Percentiles rank a stretch among this genome's conserved stretches.
phyloP scores from a whole-genome alignment of 2,329 filamentous ascomycete genomes.

The Aureobasidium namibiae region DNA sequence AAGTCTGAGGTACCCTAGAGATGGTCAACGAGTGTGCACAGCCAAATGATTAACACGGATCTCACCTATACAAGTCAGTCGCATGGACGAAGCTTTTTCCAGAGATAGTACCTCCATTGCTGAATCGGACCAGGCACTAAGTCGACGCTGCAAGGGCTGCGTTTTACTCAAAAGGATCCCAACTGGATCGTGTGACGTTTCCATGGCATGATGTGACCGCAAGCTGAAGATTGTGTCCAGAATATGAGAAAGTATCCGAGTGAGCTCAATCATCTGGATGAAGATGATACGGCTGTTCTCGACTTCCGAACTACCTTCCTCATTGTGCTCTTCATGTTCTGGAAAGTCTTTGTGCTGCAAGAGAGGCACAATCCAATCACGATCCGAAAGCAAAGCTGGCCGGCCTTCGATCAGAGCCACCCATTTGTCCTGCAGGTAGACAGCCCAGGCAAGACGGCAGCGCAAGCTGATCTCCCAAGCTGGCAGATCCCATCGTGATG shows the following conservation, averaged over 20 bases:
- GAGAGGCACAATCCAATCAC: constrained; percentile 22
- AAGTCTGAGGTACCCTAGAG: constrained; percentile 35
- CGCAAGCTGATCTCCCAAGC: constrained; percentile 24
- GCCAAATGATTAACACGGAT: too few species aligned
- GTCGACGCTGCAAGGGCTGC: constrained; percentile 21
- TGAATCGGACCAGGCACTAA: constrained; percentile 21
- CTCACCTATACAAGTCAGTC: constrained; percentile 26
- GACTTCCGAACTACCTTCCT: constrained; percentile 24
- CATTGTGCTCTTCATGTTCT: constrained; percentile 22
- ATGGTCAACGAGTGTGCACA: background rate
- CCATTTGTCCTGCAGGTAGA: constrained; percentile 26
- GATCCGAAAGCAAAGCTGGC: constrained; percentile 19
- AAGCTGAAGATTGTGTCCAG: constrained; percentile 19
- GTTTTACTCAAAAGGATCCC: constrained; percentile 17
- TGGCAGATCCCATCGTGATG: constrained; percentile 22
- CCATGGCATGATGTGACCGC: constrained; percentile 16
- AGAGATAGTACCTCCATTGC: constrained; percentile 21
- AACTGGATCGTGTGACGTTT: constrained; percentile 16
- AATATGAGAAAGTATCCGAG: constrained; percentile 19
- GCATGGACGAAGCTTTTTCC: constrained; percentile 22
- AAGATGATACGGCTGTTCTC: constrained; percentile 22
- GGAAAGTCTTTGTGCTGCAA: constrained; percentile 24
- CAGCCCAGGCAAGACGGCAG: constrained; percentile 23
- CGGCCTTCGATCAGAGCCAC: constrained; percentile 22
- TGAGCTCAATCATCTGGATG: constrained; percentile 23